Percentiles rank a stretch among this genome's conserved stretches.
Conservation (phyloP, 1,284 basidiomycete species). For the Leccinum fallax region DNA sequence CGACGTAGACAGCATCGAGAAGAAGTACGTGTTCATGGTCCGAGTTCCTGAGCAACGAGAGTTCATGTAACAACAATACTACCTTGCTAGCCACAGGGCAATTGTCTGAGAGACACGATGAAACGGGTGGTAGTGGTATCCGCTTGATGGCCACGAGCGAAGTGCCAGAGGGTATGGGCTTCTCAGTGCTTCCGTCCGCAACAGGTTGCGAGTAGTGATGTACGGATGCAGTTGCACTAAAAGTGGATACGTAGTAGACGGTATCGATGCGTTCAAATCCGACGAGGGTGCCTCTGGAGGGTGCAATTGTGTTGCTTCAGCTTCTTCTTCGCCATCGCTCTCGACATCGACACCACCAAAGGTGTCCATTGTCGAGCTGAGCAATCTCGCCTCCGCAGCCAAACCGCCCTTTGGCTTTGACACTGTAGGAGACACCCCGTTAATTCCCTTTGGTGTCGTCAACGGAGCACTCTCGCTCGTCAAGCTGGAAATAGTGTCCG, state of each 20-base stretch:
- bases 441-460: conserved; percentile 22
- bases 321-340: conserved; percentile 12
- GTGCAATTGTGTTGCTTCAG: background rate
- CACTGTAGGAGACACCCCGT: conserved; percentile 2
- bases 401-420: conserved; percentile 42
- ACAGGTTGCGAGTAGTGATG: conserved; percentile 54
- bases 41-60: conserved; percentile 56
- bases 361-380: conserved; percentile 40
- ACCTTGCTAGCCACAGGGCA: conserved; percentile 57
- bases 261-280: background rate
- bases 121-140: conserved; percentile 55
- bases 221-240: conserved; percentile 65
- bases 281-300: conserved; percentile 36
- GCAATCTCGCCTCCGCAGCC: conserved; percentile 28
- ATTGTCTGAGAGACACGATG: conserved; percentile 26
- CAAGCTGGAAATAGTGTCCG: conserved; percentile 27
- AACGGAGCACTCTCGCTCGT: conserved; percentile 24
- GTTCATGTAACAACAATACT: conserved; percentile 59
- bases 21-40: conserved; percentile 61
- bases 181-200: conserved; percentile 37
- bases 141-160: conserved; percentile 73
- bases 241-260: conserved; percentile 34
- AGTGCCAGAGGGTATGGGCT: conserved; percentile 18
- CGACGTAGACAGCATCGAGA: conserved; percentile 71
- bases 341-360: conserved; percentile 39